phyloP scores from a whole-genome alignment of 2,329 filamentous ascomycete genomes.

The Colletotrichum magnum region DNA sequence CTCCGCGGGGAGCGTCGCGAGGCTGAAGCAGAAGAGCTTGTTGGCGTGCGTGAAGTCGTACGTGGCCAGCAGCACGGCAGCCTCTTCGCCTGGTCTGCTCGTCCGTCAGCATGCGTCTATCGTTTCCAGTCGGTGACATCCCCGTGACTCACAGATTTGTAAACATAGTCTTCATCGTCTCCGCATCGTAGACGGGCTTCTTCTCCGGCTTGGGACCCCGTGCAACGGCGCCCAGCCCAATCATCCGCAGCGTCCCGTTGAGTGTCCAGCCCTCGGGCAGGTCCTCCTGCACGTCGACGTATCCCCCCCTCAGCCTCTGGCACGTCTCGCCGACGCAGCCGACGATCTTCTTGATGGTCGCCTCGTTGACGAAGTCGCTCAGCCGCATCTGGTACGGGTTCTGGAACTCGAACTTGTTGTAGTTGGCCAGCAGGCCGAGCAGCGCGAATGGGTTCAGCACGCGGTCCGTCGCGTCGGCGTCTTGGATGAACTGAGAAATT shows the following conservation, averaged over 20 bases:
- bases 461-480: constrained; percentile 75
- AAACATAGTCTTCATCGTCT: constrained; percentile 88
- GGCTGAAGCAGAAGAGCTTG: constrained; percentile 91
- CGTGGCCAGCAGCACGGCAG: constrained; percentile 84
- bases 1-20: constrained; percentile 76
- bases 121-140: background rate
- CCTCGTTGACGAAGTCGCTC: constrained; percentile 95
- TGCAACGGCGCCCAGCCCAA: constrained; percentile 84
- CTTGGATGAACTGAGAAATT: constrained; percentile 79
- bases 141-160: constrained; percentile 75
- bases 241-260: constrained; percentile 83
- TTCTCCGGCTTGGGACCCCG: constrained; percentile 76
- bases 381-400: constrained; percentile 95
- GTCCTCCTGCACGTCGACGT: constrained; percentile 90
- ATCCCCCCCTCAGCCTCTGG: constrained; percentile 76
- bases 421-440: constrained; percentile 91
- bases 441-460: constrained; percentile 84
- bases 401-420: constrained; percentile 99
- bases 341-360: constrained; percentile 86
- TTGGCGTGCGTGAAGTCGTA: constrained; percentile 97
- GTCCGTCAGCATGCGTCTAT: constrained; percentile 38
- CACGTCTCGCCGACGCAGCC: constrained; percentile 82
- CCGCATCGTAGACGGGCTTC: constrained; percentile 76
- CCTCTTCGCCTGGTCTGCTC: constrained; percentile 81
- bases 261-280: constrained; percentile 91